Evolutionary conservation across 169 alveolate species (phyloP).

Genomic region (Plasmodium cynomolgi): DNA sequence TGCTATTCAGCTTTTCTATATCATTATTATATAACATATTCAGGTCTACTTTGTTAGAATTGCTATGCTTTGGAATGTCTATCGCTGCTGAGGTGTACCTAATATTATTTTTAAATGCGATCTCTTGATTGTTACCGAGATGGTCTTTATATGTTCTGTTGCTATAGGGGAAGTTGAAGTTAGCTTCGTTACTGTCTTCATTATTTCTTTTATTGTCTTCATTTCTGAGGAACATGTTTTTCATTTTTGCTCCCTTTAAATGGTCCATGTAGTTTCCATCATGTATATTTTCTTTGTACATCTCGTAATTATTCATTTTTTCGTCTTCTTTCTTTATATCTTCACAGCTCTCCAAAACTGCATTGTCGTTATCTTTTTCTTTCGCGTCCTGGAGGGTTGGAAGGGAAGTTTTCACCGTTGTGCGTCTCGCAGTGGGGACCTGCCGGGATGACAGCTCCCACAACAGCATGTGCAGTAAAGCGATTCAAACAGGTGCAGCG

Average conservation of each 20-base stretch:
- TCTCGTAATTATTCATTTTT: conserved; percentile 64
- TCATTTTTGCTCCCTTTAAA: conserved; percentile 19
- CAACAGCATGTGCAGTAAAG: background rate
- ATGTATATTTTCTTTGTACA: conserved; percentile 26
- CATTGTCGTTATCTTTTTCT: conserved; percentile 31
- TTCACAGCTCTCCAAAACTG: background rate
- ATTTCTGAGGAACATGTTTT: conserved; percentile 25
- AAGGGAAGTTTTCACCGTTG: background rate
- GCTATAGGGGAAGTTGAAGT: conserved; percentile 21
- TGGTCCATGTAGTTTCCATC: conserved; percentile 25
- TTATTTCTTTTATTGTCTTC: conserved; percentile 10
- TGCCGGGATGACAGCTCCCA: background rate
- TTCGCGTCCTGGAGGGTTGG: conserved; percentile 15
- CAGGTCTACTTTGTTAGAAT: conserved; percentile 36
- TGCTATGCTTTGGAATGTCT: conserved; percentile 21
- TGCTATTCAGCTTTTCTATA: conserved; percentile 32
- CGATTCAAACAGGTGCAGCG: background rate
- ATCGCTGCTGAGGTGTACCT: conserved; percentile 30
- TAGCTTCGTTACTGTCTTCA: conserved; percentile 34
- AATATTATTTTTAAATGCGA: conserved; percentile 29
- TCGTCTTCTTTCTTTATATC: conserved; percentile 48
- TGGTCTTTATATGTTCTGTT: conserved; percentile 43
- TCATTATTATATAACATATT: conserved; percentile 49
- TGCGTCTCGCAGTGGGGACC: background rate
- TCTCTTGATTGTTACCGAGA: conserved; percentile 12